phyloP scores from a whole-genome alignment of 768 basidiomycete genomes.

The Postia placenta region DNA sequence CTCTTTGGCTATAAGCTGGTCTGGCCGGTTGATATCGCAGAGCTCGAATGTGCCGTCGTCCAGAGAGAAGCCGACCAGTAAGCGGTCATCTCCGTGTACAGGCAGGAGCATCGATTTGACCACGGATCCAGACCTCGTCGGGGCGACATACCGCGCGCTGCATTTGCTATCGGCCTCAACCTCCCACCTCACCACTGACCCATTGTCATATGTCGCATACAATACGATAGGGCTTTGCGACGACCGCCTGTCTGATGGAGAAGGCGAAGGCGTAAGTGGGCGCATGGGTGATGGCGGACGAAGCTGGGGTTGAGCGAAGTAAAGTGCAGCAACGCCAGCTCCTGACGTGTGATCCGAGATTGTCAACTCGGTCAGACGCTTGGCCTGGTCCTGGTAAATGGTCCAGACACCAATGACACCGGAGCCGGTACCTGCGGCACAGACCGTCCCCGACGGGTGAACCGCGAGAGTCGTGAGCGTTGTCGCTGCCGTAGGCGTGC shows the following conservation, averaged over 20 bases:
- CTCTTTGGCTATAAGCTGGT: slow-evolving; percentile 35
- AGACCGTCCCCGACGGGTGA: slow-evolving; percentile 51
- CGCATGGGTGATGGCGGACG: slow-evolving; percentile 4
- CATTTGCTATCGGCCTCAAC: slow-evolving; percentile 24
- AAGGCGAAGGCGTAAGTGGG: not conserved
- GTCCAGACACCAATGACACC: slow-evolving; percentile 63
- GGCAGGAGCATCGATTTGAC: slow-evolving; percentile 44
- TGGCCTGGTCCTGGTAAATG: slow-evolving; percentile 35
- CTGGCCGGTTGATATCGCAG: slow-evolving; percentile 42
- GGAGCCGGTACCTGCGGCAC: slow-evolving; percentile 66
- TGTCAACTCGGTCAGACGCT: slow-evolving; percentile 36
- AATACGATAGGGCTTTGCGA: slow-evolving; percentile 8
- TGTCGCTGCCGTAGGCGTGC: slow-evolving; percentile 40
- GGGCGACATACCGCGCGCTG: slow-evolving; percentile 31
- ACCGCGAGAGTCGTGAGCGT: slow-evolving; percentile 59
- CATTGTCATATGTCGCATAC: slow-evolving; percentile 46
- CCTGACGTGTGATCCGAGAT: slow-evolving; percentile 38
- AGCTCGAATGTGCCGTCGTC: slow-evolving; percentile 67
- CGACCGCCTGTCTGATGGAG: not conserved
- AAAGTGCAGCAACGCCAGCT: slow-evolving; percentile 44
- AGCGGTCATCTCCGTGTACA: slow-evolving; percentile 38
- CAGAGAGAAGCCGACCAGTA: slow-evolving; percentile 53
- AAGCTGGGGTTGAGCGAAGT: slow-evolving; percentile 29
- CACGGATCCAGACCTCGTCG: slow-evolving; percentile 37
- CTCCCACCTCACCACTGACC: slow-evolving; percentile 50